A percentile compares a stretch with the other conserved stretches of the same genome.
phyloP scores from a whole-genome alignment of 169 alveolate species.

The Plasmodium inui region DNA sequence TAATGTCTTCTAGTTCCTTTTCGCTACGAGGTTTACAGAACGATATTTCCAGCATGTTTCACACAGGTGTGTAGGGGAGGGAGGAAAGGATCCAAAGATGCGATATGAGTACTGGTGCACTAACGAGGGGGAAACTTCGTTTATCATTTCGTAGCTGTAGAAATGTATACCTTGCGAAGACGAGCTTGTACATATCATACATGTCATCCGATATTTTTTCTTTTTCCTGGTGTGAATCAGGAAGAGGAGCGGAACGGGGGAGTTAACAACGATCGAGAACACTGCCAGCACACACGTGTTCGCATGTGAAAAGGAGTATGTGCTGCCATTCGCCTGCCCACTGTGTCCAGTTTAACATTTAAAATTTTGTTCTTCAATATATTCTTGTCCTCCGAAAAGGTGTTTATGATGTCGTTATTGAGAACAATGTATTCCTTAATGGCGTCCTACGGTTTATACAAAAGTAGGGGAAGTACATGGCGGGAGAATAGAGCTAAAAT shows the following conservation, averaged over 20 bases:
- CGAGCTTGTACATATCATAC: slow-evolving; percentile 54
- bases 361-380: slow-evolving; percentile 37
- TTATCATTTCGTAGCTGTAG: not conserved
- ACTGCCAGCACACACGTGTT: not conserved
- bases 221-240: slow-evolving; percentile 21
- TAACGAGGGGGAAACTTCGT: not conserved
- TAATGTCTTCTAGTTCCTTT: slow-evolving; percentile 61
- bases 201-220: slow-evolving; percentile 63
- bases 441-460: slow-evolving; percentile 20
- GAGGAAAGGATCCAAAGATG: not conserved
- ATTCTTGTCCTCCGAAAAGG: slow-evolving; percentile 55
- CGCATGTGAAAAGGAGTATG: not conserved
- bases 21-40: slow-evolving; percentile 15
- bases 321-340: not conserved
- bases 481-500: not conserved
- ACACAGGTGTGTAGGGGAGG: not conserved
- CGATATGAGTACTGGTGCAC: not conserved
- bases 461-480: not conserved
- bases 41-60: not conserved
- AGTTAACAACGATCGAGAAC: not conserved
- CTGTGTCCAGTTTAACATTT: slow-evolving; percentile 6
- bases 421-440: slow-evolving; percentile 32
- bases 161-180: slow-evolving; percentile 31
- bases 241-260: not conserved
- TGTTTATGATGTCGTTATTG: slow-evolving; percentile 56